Evolutionary conservation across 2,329 filamentous ascomycete genomes (phyloP).

Genomic region (Annulohypoxylon truncatum): DNA sequence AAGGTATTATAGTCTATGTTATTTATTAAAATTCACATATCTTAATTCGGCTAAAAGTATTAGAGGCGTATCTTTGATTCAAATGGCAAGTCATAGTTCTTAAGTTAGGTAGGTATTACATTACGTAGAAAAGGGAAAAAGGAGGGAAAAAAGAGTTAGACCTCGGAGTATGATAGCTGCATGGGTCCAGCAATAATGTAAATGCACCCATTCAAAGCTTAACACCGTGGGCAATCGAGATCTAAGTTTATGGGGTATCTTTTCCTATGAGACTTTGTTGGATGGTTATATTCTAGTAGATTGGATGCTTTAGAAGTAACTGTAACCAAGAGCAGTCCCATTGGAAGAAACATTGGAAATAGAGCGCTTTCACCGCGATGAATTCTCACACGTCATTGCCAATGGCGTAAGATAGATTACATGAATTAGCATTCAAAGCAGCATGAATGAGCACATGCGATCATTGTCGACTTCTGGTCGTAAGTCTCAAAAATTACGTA

Average conservation of each 20-base stretch:
- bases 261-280: neutral
- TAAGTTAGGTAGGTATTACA: neutral
- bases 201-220: neutral
- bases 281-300: neutral
- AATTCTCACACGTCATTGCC: neutral
- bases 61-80: neutral
- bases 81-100: neutral
- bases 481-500: conserved; percentile 10
- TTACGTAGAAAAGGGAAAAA: too few relatives aligned
- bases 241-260: neutral
- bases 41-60: neutral
- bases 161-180: neutral
- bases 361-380: neutral
- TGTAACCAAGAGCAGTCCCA: neutral
- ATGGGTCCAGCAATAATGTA: neutral
- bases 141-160: neutral
- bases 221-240: neutral
- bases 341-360: neutral
- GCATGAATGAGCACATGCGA: conserved; percentile 15
- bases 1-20: conserved; percentile 6
- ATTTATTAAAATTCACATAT: conserved; percentile 1
- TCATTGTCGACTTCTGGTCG: conserved; percentile 17
- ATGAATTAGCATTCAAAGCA: conserved; percentile 22
- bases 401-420: conserved; percentile 21
- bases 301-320: neutral